Evolutionary conservation across 202 grass and related monocot genomes (phyloP), one percentile per base, ranked within the genome.

Genomic region (Musa balbisiana): DNA sequence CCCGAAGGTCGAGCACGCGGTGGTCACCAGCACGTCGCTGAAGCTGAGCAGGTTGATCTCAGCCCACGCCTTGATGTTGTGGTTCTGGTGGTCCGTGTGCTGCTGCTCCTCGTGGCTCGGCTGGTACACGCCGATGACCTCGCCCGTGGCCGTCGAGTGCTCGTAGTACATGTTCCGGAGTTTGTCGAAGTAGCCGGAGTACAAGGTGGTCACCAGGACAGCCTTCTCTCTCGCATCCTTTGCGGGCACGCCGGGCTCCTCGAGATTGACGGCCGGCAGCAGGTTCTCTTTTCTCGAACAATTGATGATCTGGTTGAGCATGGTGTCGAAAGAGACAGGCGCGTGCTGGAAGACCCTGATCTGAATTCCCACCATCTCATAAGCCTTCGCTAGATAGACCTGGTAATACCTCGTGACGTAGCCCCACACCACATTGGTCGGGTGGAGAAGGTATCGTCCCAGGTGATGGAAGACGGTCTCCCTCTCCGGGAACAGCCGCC

Each of bases 381-480:
- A 16, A 13, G 66, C 78, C 10, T 72, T 80, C 9, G 67, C 52
- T 9, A 72, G 43, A 12, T 80, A 62, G 8, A 54, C 71, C 17
- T 16, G 21, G 53, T 90, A 55, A 76, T 82, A 80, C 73, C 77
- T 53, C n/a, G 62, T 62, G 16, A 88, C 74, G 69, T 86, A 84
- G 43, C 52, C 89, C 92, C 89, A 96, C 25, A 92, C 92, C 11
- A 81, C 76, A 79, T 92, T 78, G 64, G 83, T 82, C 22, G 87
- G 89, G 85, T 87, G 87, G 79, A 96, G 87, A 52, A 96, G 87
- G 67, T 90, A 92, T 14, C 87, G 83, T 10, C 76, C 77, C 49
- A 92, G 59, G 77, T 87, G 89, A 72, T 96, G 86, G 80, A 92
- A 96, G 51, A 82, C 84, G 20, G 84, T 79, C 60, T 85, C 84